Evolutionary conservation across 129 eudicot genomes (phyloP).

Genomic region (Solidago caesia): DNA sequence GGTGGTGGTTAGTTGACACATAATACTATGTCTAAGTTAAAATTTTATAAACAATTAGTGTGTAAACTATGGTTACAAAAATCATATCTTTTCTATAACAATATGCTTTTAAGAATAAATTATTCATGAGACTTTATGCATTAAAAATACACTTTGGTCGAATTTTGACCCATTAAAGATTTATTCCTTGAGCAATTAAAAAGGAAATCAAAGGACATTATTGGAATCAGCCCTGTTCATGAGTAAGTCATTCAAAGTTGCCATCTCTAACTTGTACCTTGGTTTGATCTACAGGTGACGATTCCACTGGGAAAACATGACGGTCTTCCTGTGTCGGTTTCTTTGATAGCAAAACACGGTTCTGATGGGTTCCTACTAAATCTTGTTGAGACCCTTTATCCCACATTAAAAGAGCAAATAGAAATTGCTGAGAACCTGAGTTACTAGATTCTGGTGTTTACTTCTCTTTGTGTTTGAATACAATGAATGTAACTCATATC

Average conservation of each 20-base stretch:
- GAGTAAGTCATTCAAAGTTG: background rate
- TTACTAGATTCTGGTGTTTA: constrained; percentile 22
- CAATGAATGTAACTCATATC: constrained; percentile 8
- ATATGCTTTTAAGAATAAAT: background rate
- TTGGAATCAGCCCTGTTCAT: no score
- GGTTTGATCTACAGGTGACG: constrained; percentile 50
- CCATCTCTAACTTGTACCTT: background rate
- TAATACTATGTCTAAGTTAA: no score
- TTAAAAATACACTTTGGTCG: background rate
- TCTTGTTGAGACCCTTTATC: constrained; percentile 54
- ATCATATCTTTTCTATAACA: background rate
- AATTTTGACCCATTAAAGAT: background rate
- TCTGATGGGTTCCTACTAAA: constrained; percentile 74
- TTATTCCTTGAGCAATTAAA: no score
- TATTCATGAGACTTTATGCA: background rate
- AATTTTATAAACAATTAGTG: background rate
- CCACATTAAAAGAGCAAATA: constrained; percentile 42
- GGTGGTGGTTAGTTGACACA: no score
- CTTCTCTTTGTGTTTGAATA: constrained; percentile 6
- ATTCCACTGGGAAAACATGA: constrained; percentile 75
- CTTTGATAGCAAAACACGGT: constrained; percentile 85
- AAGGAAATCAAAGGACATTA: no score
- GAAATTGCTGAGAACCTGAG: constrained; percentile 36
- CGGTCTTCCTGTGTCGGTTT: constrained; percentile 83
- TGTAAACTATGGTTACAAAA: background rate